Evolutionary conservation across 257 asterid genomes (phyloP).

Genomic region (Solanum sitiens): DNA sequence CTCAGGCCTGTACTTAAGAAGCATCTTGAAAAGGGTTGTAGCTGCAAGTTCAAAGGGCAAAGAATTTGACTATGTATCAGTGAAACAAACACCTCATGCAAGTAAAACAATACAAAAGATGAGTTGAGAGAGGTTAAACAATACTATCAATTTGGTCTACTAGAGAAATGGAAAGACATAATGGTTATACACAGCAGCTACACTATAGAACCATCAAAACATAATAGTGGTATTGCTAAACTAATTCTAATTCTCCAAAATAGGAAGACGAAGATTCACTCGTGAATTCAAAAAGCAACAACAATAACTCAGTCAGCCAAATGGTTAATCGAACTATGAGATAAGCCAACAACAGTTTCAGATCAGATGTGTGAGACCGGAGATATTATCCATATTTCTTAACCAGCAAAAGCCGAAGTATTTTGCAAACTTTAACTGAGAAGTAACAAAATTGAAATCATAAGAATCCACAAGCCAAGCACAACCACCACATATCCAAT

Average conservation of each 20-base stretch:
- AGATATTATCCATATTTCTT: background rate
- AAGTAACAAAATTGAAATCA: background rate
- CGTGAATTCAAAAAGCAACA: background rate
- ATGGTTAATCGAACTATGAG: background rate
- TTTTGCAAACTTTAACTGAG: background rate
- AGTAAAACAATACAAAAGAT: background rate
- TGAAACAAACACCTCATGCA: background rate
- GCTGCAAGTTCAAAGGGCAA: conserved; percentile 11
- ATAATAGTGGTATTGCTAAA: background rate
- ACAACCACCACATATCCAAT: background rate
- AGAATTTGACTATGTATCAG: background rate
- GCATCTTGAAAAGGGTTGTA: conserved; percentile 5
- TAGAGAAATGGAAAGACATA: background rate
- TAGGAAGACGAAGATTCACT: background rate
- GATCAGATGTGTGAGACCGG: background rate
- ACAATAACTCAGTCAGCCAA: background rate
- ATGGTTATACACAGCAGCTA: background rate
- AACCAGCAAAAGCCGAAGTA: background rate
- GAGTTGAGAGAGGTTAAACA: background rate
- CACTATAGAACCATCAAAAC: background rate
- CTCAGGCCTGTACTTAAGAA: background rate
- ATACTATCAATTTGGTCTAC: background rate
- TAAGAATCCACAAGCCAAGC: background rate
- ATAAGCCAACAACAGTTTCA: background rate
- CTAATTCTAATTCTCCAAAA: background rate